Conservation (phyloP, 768 basidiomycete species). For the Neoboletus subvelutipes region DNA sequence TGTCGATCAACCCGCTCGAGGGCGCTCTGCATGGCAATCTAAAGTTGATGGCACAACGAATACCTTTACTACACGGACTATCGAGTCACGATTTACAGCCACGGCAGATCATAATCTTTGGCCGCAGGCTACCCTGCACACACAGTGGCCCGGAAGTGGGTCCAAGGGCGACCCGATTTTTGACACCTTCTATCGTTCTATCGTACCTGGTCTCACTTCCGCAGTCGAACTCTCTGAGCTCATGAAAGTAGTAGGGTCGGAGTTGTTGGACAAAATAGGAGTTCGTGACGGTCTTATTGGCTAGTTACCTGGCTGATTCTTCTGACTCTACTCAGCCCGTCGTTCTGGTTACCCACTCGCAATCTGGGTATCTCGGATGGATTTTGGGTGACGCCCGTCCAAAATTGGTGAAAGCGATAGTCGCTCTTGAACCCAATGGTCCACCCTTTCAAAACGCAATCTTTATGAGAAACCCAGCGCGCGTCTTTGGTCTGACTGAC, state of each 20-base stretch:
- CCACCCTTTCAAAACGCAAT: conserved; percentile 47
- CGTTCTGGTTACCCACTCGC: conserved; percentile 51
- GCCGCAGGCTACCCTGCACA: conserved; percentile 47
- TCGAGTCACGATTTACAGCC: conserved; percentile 47
- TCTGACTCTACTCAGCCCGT: conserved; percentile 35
- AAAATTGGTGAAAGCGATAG: conserved; percentile 43
- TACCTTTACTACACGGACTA: conserved; percentile 27
- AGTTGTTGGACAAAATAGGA: conserved; percentile 47
- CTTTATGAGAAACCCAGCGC: conserved; percentile 37
- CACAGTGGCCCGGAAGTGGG: conserved; percentile 56
- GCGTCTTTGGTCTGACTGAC: conserved; percentile 49
- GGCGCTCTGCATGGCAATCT: conserved; percentile 45
- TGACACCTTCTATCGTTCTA: conserved; percentile 45
- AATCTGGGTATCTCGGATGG: conserved; percentile 51
- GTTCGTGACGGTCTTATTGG: conserved; percentile 31
- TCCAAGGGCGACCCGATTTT: conserved; percentile 44
- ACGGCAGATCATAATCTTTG: conserved; percentile 40
- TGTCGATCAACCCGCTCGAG: conserved; percentile 47
- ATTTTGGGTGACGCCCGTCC: conserved; percentile 47
- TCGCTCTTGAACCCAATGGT: conserved; percentile 50
- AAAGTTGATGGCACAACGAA: conserved; percentile 38
- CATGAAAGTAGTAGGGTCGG: conserved; percentile 41
- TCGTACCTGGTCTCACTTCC: conserved; percentile 40
- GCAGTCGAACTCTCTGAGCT: conserved; percentile 37
- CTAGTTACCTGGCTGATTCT: not conserved